phyloP scores from a whole-genome alignment of 2,329 filamentous ascomycete species.

The Aspergillus neoniger region DNA sequence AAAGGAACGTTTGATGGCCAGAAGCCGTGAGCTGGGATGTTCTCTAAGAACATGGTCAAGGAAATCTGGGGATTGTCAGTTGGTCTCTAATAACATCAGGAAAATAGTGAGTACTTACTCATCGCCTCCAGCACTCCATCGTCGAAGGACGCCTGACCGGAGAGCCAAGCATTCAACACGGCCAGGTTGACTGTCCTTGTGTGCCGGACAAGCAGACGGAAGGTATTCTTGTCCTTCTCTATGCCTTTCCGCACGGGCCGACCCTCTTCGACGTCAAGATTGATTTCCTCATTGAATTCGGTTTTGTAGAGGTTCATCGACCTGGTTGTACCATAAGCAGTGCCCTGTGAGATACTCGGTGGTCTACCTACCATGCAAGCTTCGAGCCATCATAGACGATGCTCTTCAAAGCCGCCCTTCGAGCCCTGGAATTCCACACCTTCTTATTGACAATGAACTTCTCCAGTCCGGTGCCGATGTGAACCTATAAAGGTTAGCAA shows the following conservation, averaged over 20 bases:
- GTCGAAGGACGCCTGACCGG: slow-evolving; percentile 61
- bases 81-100: neutral
- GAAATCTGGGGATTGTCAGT: slow-evolving; percentile 58
- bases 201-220: slow-evolving; percentile 63
- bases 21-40: slow-evolving; percentile 67
- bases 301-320: slow-evolving; percentile 38
- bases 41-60: slow-evolving; percentile 87
- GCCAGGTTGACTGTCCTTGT: slow-evolving; percentile 70
- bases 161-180: slow-evolving; percentile 67
- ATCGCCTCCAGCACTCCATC: slow-evolving; percentile 74
- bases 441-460: slow-evolving; percentile 69
- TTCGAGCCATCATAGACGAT: slow-evolving; percentile 83
- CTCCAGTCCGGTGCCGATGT: slow-evolving; percentile 63
- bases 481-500: slow-evolving; percentile 53
- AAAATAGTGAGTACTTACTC: slow-evolving; percentile 51
- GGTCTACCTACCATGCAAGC: slow-evolving; percentile 71
- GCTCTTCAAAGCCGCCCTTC: slow-evolving; percentile 59
- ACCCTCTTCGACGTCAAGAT: slow-evolving; percentile 69
- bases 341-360: slow-evolving; percentile 33
- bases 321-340: slow-evolving; percentile 31
- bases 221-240: slow-evolving; percentile 47
- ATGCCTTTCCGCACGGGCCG: slow-evolving; percentile 37
- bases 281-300: slow-evolving; percentile 62
- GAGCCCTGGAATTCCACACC: slow-evolving; percentile 68
- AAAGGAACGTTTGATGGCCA: slow-evolving; percentile 78